Evolutionary conservation across 768 basidiomycete genomes (phyloP).

Genomic region (Collybiopsis confluens): DNA sequence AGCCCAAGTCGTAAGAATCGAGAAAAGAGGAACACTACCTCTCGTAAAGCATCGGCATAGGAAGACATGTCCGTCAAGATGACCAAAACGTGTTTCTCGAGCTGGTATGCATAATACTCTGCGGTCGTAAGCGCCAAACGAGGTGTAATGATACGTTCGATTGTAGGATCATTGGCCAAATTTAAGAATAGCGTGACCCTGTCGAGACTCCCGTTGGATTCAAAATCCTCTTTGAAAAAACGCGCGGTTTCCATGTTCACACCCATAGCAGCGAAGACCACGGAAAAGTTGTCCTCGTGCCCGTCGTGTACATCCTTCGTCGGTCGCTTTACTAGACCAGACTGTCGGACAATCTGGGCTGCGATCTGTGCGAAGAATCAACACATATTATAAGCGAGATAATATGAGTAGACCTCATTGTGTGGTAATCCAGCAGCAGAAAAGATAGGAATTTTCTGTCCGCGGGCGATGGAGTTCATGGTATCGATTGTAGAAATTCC

Average conservation of each 20-base stretch:
- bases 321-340: slow-evolving; percentile 93
- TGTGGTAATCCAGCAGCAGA: slow-evolving; percentile 98
- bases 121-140: slow-evolving; percentile 97
- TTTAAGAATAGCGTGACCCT: slow-evolving; percentile 98
- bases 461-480: slow-evolving; percentile 99
- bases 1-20: slow-evolving; percentile 12
- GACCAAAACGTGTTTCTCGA: slow-evolving; percentile 99
- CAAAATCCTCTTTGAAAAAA: slow-evolving; percentile 99
- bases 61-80: slow-evolving; percentile 99
- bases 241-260: slow-evolving; percentile 99
- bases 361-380: slow-evolving; percentile 65
- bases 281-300: slow-evolving; percentile 99
- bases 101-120: slow-evolving; percentile 98
- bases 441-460: slow-evolving; percentile 99
- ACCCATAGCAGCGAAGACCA: slow-evolving; percentile 99
- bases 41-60: slow-evolving; percentile 94
- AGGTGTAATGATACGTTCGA: slow-evolving; percentile 99
- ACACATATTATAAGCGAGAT: slow-evolving; percentile 8
- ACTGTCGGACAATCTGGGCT: slow-evolving; percentile 99
- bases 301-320: slow-evolving; percentile 98
- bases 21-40: slow-evolving; percentile 45
- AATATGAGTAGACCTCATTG: slow-evolving; percentile 68
- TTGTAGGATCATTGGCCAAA: slow-evolving; percentile 97
- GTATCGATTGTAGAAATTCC: slow-evolving; percentile 98
- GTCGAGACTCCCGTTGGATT: slow-evolving; percentile 96